Evolutionary conservation across 768 basidiomycete genomes (phyloP).

Genomic region (Rickenella mellea): DNA sequence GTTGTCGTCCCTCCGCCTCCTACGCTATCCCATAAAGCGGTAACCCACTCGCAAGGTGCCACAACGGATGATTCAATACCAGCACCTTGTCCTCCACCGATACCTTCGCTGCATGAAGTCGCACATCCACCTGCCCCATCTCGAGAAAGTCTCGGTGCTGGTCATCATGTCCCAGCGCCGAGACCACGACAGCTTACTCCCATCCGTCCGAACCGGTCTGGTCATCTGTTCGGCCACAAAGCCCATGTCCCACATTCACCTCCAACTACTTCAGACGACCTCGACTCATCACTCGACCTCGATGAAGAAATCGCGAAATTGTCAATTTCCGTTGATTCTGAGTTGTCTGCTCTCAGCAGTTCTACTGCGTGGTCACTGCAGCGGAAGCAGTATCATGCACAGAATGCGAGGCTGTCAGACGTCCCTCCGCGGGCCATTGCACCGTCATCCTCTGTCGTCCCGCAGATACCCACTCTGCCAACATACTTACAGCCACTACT

Average conservation of each 20-base stretch:
- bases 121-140: background rate
- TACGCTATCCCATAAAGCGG: background rate
- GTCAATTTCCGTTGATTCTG: slow-evolving; percentile 34
- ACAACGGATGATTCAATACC: slow-evolving; percentile 10
- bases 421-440: too few relatives aligned
- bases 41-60: slow-evolving; percentile 4
- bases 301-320: too few relatives aligned
- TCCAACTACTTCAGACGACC: slow-evolving; percentile 47
- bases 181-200: slow-evolving; percentile 63
- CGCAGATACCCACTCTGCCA: too few relatives aligned
- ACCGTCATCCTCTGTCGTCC: too few relatives aligned
- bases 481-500: slow-evolving; percentile 54
- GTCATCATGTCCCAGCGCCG: slow-evolving; percentile 7
- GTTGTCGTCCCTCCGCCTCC: slow-evolving; percentile 13
- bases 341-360: slow-evolving; percentile 36
- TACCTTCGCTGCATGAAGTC: slow-evolving; percentile 4
- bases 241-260: slow-evolving; percentile 43
- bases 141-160: too few relatives aligned
- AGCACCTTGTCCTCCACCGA: slow-evolving; percentile 8
- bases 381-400: slow-evolving; percentile 9
- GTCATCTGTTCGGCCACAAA: slow-evolving; percentile 23
- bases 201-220: slow-evolving; percentile 38
- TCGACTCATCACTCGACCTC: slow-evolving; percentile 43
- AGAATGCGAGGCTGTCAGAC: slow-evolving; percentile 11
- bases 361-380: slow-evolving; percentile 16